Evolutionary conservation across 75 land plant genomes (phyloP), one percentile per base, ranked within the genome.

Genomic region (Isoetes taiwanensis): DNA sequence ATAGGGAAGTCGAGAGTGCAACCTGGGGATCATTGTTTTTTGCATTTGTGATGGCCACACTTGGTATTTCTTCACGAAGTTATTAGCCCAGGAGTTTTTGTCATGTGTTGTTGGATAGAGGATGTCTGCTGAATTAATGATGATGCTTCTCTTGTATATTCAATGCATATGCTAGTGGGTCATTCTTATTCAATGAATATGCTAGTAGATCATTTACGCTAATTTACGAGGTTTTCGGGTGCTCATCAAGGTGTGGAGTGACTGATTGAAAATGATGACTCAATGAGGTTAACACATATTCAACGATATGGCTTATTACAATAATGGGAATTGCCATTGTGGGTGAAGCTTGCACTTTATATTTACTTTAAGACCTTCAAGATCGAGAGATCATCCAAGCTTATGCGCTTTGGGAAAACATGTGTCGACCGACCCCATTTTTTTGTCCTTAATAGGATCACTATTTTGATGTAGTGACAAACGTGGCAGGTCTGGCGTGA

Each of bases 381-480:
- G 1, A 79, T n/a, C n/a, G 81, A 67, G 83, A 79, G 34, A 83
- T 86, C 57, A 85, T 91, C 24, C 79, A 74, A 54, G 80, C 83
- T 30, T 91, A 83, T 66, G 94, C 97, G 41, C 78, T 32, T n/a
- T n/a, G n/a, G n/a, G n/a, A n/a, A n/a, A n/a, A n/a, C n/a, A n/a
- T n/a, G n/a, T n/a, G n/a, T n/a, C n/a, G n/a, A n/a, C n/a, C n/a
- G n/a, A n/a, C n/a, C n/a, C n/a, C n/a, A n/a, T n/a, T n/a, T n/a
- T n/a, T n/a, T n/a, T n/a, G 40, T 61, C 21, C 67, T 37, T 14
- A 37, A n/a, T n/a, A 80, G 64, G 96, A 90, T 59, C 96, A 90
- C 61, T 73, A 67, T 32, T 84, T 82, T 68, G 96, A 90, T 77
- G 81, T 90, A 9, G 32, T 90, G 26, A 90, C 84, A 24, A 90